phyloP scores from a whole-genome alignment of 2,329 filamentous ascomycete genomes.

The Hyphodiscus sp. region DNA sequence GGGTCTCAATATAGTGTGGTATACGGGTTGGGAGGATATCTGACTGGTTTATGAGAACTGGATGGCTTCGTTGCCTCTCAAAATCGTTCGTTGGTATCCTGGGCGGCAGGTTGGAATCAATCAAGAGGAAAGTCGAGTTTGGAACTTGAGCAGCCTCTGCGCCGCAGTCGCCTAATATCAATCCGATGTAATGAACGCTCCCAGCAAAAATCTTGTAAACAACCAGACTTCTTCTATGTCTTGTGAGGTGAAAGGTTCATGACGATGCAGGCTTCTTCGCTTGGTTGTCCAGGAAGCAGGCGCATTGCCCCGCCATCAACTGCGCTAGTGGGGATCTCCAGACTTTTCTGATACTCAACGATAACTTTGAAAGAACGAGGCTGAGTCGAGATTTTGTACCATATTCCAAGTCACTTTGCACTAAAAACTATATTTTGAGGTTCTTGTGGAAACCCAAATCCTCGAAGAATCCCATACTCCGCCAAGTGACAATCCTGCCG shows the following conservation, averaged over 20 bases:
- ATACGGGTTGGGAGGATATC: background rate
- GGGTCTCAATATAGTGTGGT: conserved; percentile 2
- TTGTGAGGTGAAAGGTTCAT: background rate
- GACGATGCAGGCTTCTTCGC: background rate
- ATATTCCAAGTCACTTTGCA: too few relatives aligned
- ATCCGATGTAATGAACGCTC: background rate
- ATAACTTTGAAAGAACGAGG: background rate
- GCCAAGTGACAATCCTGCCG: too few relatives aligned
- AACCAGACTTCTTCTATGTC: background rate
- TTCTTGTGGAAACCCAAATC: too few relatives aligned
- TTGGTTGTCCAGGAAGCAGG: background rate
- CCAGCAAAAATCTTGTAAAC: background rate
- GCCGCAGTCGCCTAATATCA: too few relatives aligned
- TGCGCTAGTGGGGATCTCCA: background rate
- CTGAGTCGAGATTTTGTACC: background rate
- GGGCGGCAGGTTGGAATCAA: too few relatives aligned
- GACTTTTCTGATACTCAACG: background rate
- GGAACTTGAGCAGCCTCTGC: too few relatives aligned
- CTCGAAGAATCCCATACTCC: too few relatives aligned
- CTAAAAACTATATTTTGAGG: too few relatives aligned
- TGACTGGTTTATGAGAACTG: background rate
- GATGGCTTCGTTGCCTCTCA: too few relatives aligned
- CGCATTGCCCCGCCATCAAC: background rate
- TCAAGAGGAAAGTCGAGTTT: too few relatives aligned
- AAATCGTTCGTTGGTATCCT: too few relatives aligned